Evolutionary conservation across 1,284 basidiomycete species (phyloP).

Genomic region (Leccinum pachyderme): DNA sequence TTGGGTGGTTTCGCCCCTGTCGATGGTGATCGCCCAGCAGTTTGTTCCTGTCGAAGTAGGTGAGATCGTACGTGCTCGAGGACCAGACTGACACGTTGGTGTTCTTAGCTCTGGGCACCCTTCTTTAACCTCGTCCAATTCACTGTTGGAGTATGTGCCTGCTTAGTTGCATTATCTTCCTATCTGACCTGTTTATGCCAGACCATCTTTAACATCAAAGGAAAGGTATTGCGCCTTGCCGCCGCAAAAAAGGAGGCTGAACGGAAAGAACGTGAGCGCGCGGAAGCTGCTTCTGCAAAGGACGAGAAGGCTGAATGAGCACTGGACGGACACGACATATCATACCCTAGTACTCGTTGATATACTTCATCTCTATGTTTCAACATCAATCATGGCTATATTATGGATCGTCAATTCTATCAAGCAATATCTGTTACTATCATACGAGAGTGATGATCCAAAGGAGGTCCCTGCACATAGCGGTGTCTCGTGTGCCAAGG

Average conservation of each 20-base stretch:
- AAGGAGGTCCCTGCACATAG: conserved; percentile 50
- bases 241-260: conserved; percentile 48
- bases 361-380: conserved; percentile 1
- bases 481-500: conserved; percentile 40
- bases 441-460: conserved; percentile 41
- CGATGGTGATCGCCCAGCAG: conserved; percentile 34
- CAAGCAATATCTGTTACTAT: conserved; percentile 39
- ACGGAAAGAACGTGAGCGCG: conserved; percentile 29
- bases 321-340: not conserved
- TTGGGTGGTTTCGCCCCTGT: conserved; percentile 33
- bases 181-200: conserved; percentile 27
- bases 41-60: conserved; percentile 35
- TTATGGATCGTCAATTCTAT: conserved; percentile 9
- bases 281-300: conserved; percentile 14
- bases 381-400: conserved; percentile 6
- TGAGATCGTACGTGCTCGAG: conserved; percentile 23
- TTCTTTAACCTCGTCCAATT: conserved; percentile 34
- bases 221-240: conserved; percentile 61
- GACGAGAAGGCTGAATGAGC: conserved; percentile 16
- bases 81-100: not conserved
- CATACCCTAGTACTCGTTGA: not conserved
- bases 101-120: conserved; percentile 31
- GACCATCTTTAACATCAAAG: conserved; percentile 71
- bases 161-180: not conserved
- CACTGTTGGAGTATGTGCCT: conserved; percentile 26